Evolutionary conservation across 2,329 filamentous ascomycete genomes (phyloP), one percentile per base, ranked within the genome.

Genomic region (Penicillium hesseltinei): DNA sequence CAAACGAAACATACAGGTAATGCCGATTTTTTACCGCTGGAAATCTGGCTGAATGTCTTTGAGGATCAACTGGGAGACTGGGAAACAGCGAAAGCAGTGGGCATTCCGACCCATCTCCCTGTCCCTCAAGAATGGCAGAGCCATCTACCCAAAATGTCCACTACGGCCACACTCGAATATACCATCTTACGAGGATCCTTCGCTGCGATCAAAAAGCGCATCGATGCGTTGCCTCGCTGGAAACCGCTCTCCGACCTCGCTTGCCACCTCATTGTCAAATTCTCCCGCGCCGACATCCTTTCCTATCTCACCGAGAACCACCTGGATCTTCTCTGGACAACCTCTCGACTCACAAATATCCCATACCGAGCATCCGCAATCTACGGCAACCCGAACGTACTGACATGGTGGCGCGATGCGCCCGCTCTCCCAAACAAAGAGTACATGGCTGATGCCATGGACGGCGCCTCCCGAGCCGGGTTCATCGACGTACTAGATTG

Each of bases 351-450:
- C 52, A 90, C 90, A 43, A 88, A 92, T 44, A 82, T 97, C 3
- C 91, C 92, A 0, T 92, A 91, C 64, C 94, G 94, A 71, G 92
- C 92, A 0, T 96, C 91, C 2, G 87, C 88, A 2, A 89, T 92
- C 61, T 97, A 94, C 71, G 91, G 90, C 46, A 88, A 90, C 51
- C 87, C 86, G 1, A 89, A 92, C 58, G 89, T 97, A 33, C 80
- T 97, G 9, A 90, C 94, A 62, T 97, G 92, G 84, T 97, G 93
- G 93, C 87, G 87, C 50, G 89, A 88, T 33, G 92, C 90, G 15
- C 86, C 88, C 0, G 90, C 88, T 13, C 93, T 96, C 62, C 81
- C 91, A 3, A 90, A 89, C 59, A 92, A 93, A 70, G 90, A 95
- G 69, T 96, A 97, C 73, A 89, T 89, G 51, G 80, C 84, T 39